These are phyloP conservation scores for Podaxis sp. DNA, from an alignment of 768 basidiomycete genomes.

Conservation along the genomic window DNA sequence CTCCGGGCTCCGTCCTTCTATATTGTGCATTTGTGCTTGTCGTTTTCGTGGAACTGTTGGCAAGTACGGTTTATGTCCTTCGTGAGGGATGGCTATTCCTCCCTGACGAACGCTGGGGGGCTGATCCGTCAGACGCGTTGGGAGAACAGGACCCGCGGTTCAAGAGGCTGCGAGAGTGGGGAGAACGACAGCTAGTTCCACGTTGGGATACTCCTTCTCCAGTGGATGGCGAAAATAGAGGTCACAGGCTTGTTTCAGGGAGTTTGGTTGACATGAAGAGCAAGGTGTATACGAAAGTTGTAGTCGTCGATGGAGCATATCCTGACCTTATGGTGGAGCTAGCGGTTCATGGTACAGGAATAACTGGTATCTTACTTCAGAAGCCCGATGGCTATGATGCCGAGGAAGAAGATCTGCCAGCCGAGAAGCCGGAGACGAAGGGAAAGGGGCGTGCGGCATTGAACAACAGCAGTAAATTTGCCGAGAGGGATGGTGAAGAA, in stretches of 20 bases:
- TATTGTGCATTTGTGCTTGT: background rate
- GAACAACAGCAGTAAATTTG: background rate
- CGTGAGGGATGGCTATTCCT: constrained; percentile 3
- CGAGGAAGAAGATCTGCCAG: background rate
- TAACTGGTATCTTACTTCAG: background rate
- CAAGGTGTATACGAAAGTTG: background rate
- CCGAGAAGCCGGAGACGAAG: background rate
- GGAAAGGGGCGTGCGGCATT: background rate
- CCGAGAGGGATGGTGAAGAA: background rate
- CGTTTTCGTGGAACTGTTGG: background rate
- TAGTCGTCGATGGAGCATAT: background rate
- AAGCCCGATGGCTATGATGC: background rate
- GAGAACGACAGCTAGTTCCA: background rate
- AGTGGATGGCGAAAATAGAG: background rate
- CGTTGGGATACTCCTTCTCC: background rate
- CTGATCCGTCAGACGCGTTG: background rate
- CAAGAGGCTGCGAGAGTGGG: background rate
- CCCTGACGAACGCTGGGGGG: background rate
- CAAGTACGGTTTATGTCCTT: background rate
- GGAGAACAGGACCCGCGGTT: constrained; percentile 3
- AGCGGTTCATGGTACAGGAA: background rate
- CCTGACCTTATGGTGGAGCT: background rate
- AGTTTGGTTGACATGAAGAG: background rate
- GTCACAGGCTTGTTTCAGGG: background rate
- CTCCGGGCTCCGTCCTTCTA: background rate